Percentiles rank a stretch among this genome's conserved stretches.
These are phyloP conservation scores for Glarea lozoyensis DNA, from an alignment of 495 filamentous ascomycete species.

Conservation along the genomic window DNA sequence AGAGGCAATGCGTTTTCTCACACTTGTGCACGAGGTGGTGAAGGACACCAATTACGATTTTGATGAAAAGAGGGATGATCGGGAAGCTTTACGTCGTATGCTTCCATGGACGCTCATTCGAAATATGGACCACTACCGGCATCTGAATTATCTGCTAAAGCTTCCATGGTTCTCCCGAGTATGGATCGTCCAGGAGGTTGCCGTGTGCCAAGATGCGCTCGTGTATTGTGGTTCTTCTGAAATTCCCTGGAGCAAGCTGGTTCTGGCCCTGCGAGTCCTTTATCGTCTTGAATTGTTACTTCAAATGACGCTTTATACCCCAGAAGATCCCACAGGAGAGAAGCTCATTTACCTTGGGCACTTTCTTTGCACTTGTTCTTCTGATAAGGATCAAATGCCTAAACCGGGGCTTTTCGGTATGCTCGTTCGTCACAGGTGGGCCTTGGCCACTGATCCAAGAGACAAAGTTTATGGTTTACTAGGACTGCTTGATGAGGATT, in stretches of 20 bases:
- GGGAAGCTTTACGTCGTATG: not conserved
- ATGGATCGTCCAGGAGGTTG: conserved; percentile 22
- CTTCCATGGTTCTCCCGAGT: conserved; percentile 24
- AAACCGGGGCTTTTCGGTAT: too few species aligned
- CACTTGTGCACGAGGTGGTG: not conserved
- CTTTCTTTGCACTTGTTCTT: not conserved
- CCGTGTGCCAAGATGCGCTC: not conserved
- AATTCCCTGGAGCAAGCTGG: not conserved
- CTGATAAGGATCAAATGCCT: not conserved
- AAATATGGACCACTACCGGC: too few species aligned
- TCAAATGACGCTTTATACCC: not conserved
- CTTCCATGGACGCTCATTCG: not conserved
- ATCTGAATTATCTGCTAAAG: conserved; percentile 2
- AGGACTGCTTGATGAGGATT: not conserved
- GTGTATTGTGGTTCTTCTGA: not conserved
- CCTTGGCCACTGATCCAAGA: not conserved
- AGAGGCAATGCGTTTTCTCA: not conserved
- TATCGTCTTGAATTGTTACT: not conserved
- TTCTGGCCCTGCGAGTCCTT: not conserved
- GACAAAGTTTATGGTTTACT: conserved; percentile 1
- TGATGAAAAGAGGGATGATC: not conserved
- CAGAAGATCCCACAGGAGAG: not conserved
- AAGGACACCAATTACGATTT: not conserved
- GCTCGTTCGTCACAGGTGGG: not conserved
- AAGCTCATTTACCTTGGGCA: not conserved